Evolutionary conservation across 2,329 filamentous ascomycete species (phyloP).

Genomic region (Colletotrichum shisoi): DNA sequence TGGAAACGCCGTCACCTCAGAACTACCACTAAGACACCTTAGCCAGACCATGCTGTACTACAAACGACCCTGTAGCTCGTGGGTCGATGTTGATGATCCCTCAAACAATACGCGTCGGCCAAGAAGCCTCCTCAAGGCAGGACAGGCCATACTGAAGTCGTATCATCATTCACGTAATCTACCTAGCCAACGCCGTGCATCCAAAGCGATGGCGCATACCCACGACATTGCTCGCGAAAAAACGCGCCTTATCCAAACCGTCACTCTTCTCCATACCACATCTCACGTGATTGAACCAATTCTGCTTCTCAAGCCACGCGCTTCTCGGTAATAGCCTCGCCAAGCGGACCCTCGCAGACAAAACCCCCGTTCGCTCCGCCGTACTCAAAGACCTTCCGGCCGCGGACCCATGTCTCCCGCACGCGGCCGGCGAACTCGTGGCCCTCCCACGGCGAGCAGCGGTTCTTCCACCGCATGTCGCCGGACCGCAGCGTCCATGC

Average conservation of each 20-base stretch:
- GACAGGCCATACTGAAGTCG: not conserved
- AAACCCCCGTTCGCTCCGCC: slow-evolving; percentile 63
- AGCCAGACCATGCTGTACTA: no score
- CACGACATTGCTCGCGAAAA: not conserved
- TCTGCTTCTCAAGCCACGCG: slow-evolving; percentile 51
- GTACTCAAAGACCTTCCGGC: slow-evolving; percentile 75
- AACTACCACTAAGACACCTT: no score
- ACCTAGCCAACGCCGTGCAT: slow-evolving; percentile 1
- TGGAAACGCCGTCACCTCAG: no score
- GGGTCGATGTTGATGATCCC: no score
- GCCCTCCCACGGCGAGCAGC: slow-evolving; percentile 89
- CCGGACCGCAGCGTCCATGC: slow-evolving; percentile 76
- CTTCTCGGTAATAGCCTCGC: slow-evolving; percentile 68
- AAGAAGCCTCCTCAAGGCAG: no score
- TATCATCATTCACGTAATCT: not conserved
- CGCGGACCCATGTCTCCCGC: slow-evolving; percentile 84
- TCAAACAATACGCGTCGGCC: not conserved
- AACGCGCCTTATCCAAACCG: not conserved
- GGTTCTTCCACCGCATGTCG: slow-evolving; percentile 94
- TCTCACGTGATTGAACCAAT: no score
- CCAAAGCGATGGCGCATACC: not conserved
- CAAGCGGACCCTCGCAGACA: slow-evolving; percentile 57
- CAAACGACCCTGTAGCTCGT: no score
- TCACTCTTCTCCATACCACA: not conserved
- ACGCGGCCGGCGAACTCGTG: slow-evolving; percentile 80